A percentile compares a stretch with the other conserved stretches of the same genome.
Conservation (phyloP, 2,329 filamentous ascomycete species). For the Colletotrichum horii region DNA sequence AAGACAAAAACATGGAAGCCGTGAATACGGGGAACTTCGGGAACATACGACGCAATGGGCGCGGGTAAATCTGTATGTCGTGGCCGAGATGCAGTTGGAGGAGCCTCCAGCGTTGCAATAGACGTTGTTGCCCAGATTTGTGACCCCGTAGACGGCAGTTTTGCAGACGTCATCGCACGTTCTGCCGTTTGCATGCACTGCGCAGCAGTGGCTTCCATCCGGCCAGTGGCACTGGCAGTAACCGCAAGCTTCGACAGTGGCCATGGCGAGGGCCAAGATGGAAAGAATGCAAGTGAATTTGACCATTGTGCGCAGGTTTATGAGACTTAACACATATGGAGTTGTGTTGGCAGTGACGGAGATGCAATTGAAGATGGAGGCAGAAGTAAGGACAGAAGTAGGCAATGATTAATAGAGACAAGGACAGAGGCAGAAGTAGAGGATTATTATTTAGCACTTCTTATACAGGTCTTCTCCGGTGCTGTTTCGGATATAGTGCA, state of each 20-base stretch:
- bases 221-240: background rate
- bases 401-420: background rate
- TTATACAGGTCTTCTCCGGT: background rate
- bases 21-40: fast-evolving
- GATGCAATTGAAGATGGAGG: background rate
- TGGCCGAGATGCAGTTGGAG: background rate
- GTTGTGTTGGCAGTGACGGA: background rate
- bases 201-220: background rate
- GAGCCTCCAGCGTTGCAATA: background rate
- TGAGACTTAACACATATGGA: background rate
- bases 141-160: background rate
- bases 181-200: background rate
- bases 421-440: background rate
- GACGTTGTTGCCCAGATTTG: background rate
- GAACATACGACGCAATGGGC: background rate
- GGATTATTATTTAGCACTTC: background rate
- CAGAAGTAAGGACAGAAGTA: background rate
- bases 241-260: background rate
- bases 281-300: background rate
- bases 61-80: background rate
- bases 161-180: background rate
- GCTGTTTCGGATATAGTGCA: background rate
- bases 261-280: background rate
- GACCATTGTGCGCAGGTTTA: background rate
- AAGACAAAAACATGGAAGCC: background rate